Evolutionary conservation across 805 yeast species (phyloP).

Genomic region (Pichia phayaonensis): DNA sequence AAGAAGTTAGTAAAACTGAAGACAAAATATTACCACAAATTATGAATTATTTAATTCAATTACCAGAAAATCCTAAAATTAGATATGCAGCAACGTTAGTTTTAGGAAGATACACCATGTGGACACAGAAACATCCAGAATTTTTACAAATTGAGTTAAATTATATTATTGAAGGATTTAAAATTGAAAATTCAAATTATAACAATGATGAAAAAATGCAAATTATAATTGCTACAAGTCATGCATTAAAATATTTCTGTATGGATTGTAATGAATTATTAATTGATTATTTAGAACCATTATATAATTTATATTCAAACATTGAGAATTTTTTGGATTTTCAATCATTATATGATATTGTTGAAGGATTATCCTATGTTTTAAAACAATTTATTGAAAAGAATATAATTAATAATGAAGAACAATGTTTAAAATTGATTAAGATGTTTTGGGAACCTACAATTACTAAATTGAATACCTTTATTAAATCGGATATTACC

Average conservation of each 20-base stretch:
- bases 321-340: constrained; percentile 50
- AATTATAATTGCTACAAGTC: constrained; percentile 79
- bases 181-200: constrained; percentile 13
- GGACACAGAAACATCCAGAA: constrained; percentile 86
- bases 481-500: constrained; percentile 8
- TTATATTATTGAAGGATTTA: constrained; percentile 74
- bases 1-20: constrained; percentile 68
- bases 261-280: constrained; percentile 75
- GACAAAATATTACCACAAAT: constrained; percentile 63
- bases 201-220: constrained; percentile 25
- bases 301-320: constrained; percentile 62
- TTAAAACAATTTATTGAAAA: constrained; percentile 36
- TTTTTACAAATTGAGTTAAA: constrained; percentile 74
- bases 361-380: constrained; percentile 86
- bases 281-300: constrained; percentile 62
- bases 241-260: constrained; percentile 90
- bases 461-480: constrained; percentile 36
- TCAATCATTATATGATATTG: constrained; percentile 66
- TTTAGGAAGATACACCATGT: constrained; percentile 90
- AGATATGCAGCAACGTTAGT: constrained; percentile 91
- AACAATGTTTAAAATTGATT: constrained; percentile 40
- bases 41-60: constrained; percentile 55
- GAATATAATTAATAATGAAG: constrained; percentile 31
- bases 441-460: constrained; percentile 64
- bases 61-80: constrained; percentile 81